Evolutionary conservation across 257 asterid species (phyloP).

Genomic region (Solanum boliviense): DNA sequence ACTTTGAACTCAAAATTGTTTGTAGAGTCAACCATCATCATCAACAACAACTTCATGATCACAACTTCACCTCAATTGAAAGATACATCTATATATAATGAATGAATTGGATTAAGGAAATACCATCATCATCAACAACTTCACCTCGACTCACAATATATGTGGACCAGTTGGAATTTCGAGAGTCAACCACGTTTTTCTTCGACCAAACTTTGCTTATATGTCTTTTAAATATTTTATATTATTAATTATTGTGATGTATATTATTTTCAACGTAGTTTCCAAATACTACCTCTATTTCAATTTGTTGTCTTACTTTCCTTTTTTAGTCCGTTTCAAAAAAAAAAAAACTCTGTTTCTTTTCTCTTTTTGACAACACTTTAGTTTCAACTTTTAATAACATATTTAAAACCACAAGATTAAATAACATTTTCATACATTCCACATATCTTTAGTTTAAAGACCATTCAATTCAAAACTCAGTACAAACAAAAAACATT

Average conservation of each 20-base stretch:
- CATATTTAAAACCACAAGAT: neutral
- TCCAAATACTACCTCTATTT: neutral
- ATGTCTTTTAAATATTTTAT: neutral
- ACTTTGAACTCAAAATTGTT: neutral
- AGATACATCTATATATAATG: neutral
- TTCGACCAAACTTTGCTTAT: neutral
- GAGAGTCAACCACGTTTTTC: neutral
- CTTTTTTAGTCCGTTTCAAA: neutral
- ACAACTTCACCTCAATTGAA: neutral
- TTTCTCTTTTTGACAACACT: neutral
- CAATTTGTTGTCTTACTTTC: neutral
- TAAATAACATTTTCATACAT: neutral
- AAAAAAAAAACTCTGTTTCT: neutral
- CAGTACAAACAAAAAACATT: neutral
- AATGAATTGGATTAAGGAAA: neutral
- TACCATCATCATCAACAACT: neutral
- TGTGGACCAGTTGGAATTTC: neutral
- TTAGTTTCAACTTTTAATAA: neutral
- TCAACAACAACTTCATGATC: neutral
- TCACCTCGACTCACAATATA: neutral
- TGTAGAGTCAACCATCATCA: neutral
- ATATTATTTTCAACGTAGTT: neutral
- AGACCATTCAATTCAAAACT: neutral
- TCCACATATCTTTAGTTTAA: neutral
- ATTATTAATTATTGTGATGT: neutral